These are phyloP conservation scores for Bryum argenteum DNA, from an alignment of 225 moss, liverwort and hornwort species.

Conservation along the genomic window DNA sequence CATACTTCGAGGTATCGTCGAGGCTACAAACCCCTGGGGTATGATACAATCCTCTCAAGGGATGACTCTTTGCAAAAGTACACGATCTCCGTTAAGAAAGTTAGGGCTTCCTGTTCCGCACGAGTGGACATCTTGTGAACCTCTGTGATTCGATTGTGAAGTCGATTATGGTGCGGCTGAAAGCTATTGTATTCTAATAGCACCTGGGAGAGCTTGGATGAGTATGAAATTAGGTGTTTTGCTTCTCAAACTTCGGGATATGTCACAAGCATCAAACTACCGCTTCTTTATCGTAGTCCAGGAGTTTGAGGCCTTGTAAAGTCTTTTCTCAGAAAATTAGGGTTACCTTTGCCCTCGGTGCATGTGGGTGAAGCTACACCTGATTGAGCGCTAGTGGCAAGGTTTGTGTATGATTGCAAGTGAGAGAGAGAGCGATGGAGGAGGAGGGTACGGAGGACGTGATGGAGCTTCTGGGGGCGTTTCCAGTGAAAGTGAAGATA, in stretches of 20 bases:
- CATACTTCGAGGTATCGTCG: not conserved
- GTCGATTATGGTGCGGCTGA: not conserved
- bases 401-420: conserved; percentile 8
- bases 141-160: not conserved
- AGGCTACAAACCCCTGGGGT: not conserved
- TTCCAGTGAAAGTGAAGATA: conserved; percentile 57
- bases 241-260: too few species aligned
- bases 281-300: too few species aligned
- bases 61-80: too few species aligned
- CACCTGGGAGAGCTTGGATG: not conserved
- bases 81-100: not conserved
- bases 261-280: too few species aligned
- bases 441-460: conserved; percentile 42
- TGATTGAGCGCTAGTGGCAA: not conserved
- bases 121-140: too few species aligned
- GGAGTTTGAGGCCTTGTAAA: too few species aligned
- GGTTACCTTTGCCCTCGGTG: not conserved
- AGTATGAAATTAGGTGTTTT: not conserved
- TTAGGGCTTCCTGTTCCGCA: conserved; percentile 1
- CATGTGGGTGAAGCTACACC: too few species aligned
- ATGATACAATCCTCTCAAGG: too few species aligned
- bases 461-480: conserved; percentile 61
- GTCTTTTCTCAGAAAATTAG: not conserved
- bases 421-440: conserved; percentile 26
- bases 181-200: not conserved